Conservation (phyloP, 805 yeast species). For the Yarrowia bubula region DNA sequence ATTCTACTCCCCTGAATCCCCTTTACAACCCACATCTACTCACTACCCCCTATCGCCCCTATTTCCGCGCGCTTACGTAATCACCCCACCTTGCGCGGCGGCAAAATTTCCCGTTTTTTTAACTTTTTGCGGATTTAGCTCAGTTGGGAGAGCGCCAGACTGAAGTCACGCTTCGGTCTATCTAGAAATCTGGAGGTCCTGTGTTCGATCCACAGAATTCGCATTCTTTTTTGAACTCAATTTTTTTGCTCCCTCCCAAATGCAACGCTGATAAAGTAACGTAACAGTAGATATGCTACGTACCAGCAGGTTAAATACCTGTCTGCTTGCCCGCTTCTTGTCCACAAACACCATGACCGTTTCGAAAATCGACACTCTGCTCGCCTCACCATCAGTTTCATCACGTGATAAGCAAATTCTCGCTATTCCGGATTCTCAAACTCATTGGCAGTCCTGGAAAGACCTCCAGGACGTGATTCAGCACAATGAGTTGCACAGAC, state of each 20-base stretch:
- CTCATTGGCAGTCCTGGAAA: not conserved
- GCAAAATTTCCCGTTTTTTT: not conserved
- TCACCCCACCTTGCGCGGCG: not conserved
- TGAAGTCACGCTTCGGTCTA: conserved; percentile 34
- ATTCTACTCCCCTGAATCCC: no score
- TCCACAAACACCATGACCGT: not conserved
- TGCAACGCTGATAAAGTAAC: not conserved
- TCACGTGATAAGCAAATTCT: conserved; percentile 3
- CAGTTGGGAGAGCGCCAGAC: conserved; percentile 45
- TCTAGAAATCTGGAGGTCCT: conserved; percentile 64
- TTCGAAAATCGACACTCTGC: not conserved
- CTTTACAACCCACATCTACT: no score
- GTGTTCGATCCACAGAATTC: conserved; percentile 71
- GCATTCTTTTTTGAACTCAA: conserved; percentile 30
- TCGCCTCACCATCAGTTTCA: not conserved
- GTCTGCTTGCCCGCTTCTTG: not conserved
- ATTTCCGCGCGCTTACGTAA: not conserved
- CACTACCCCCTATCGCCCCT: no score
- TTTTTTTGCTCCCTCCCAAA: not conserved
- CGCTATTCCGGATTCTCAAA: conserved; percentile 5
- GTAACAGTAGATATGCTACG: not conserved
- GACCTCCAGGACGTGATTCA: conserved; percentile 7
- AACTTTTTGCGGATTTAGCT: conserved; percentile 34
- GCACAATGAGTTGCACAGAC: conserved; percentile 7
- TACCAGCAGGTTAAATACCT: not conserved